Evolutionary conservation across 2,329 filamentous ascomycete genomes (phyloP).

Genomic region (Botrytis squamosa): DNA sequence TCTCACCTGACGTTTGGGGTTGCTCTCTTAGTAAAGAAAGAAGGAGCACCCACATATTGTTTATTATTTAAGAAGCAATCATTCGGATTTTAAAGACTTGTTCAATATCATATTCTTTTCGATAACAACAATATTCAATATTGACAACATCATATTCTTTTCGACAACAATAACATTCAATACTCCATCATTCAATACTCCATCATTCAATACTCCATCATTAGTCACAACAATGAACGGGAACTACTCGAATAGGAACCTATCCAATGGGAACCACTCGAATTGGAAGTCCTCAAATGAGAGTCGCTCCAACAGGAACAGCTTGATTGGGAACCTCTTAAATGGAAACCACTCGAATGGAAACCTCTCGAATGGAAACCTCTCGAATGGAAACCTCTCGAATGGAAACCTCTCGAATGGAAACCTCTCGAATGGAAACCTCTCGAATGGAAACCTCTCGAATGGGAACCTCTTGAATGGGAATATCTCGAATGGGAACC

Average conservation of each 20-base stretch:
- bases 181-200: neutral
- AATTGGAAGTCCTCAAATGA: neutral
- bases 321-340: neutral
- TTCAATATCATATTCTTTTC: neutral
- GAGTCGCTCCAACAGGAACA: too few species aligned
- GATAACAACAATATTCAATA: neutral
- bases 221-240: neutral
- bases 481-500: too few species aligned
- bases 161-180: neutral
- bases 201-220: neutral
- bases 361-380: rapidly evolving
- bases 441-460: neutral
- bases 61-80: neutral
- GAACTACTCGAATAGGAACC: neutral
- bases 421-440: rapidly evolving
- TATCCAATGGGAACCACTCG: too few species aligned
- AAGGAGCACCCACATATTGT: neutral
- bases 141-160: too few species aligned
- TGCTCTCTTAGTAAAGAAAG: neutral
- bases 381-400: neutral
- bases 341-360: neutral
- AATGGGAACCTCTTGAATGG: too few species aligned
- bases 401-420: neutral
- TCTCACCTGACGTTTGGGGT: neutral
- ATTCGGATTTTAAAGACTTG: neutral